Evolutionary conservation across 1,284 basidiomycete species (phyloP).

Genomic region (Thecaphora thlaspeos): DNA sequence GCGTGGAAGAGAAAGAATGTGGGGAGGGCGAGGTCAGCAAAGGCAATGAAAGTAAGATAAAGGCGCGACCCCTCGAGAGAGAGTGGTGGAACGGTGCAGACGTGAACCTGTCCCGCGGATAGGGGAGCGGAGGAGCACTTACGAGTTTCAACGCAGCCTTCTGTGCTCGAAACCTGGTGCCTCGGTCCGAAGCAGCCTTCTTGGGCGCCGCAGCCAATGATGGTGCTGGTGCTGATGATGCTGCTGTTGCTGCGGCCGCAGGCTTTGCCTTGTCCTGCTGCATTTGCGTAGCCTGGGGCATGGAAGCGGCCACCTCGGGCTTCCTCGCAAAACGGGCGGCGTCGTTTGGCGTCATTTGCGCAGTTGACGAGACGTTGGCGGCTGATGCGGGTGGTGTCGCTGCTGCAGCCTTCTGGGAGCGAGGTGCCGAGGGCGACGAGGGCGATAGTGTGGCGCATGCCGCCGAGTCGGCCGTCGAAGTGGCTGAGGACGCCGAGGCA

Average conservation of each 20-base stretch:
- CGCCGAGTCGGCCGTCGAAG: slow-evolving; percentile 16
- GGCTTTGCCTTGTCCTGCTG: slow-evolving; percentile 1
- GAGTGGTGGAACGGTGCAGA: too few relatives aligned
- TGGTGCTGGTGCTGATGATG: too few relatives aligned
- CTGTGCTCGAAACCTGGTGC: slow-evolving; percentile 39
- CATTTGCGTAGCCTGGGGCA: slow-evolving; percentile 20
- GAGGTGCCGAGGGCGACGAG: slow-evolving; percentile 37
- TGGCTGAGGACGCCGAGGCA: slow-evolving; percentile 2
- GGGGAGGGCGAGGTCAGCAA: too few relatives aligned
- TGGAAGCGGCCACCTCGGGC: slow-evolving; percentile 27
- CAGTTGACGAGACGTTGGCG: slow-evolving; percentile 15
- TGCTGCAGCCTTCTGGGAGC: slow-evolving; percentile 29
- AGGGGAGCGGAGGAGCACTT: not conserved
- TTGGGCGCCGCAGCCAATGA: slow-evolving; percentile 7
- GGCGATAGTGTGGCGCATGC: slow-evolving; percentile 41
- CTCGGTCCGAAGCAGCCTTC: slow-evolving; percentile 24
- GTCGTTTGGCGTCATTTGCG: slow-evolving; percentile 19
- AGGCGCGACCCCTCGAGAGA: too few relatives aligned
- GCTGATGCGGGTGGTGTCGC: slow-evolving; percentile 23
- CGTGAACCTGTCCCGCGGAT: too few relatives aligned
- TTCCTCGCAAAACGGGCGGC: slow-evolving; percentile 21
- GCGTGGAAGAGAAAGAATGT: too few relatives aligned
- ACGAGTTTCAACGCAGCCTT: slow-evolving; percentile 36
- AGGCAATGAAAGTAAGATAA: too few relatives aligned
- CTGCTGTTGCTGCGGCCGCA: slow-evolving; percentile 3